Conservation (phyloP, 768 basidiomycete species). For the Amanita jacksonii region DNA sequence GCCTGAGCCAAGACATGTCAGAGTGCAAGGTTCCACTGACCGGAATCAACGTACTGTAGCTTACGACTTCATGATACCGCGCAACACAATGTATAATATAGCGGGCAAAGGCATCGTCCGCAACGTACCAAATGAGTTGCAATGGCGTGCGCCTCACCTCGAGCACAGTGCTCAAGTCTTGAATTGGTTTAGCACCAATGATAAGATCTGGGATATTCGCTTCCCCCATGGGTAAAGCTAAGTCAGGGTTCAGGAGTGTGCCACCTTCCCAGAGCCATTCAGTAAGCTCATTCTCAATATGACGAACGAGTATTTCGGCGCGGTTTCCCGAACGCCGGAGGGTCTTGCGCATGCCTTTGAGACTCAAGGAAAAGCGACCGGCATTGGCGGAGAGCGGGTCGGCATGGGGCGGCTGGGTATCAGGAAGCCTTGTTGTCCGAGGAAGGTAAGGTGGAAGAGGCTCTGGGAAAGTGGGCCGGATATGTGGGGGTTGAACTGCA, state of each 20-base stretch:
- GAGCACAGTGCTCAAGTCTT: slow-evolving; percentile 41
- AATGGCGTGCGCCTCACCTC: slow-evolving; percentile 60
- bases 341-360: slow-evolving; percentile 65
- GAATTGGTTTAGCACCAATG: slow-evolving; percentile 35
- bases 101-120: slow-evolving; percentile 63
- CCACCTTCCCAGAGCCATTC: slow-evolving; percentile 55
- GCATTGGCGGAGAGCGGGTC: slow-evolving; percentile 55
- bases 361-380: slow-evolving; percentile 65
- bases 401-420: slow-evolving; percentile 26
- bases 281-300: slow-evolving; percentile 54
- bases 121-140: slow-evolving; percentile 65
- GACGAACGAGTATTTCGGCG: slow-evolving; percentile 53
- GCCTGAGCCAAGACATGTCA: slow-evolving; percentile 25
- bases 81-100: slow-evolving; percentile 81
- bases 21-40: neutral
- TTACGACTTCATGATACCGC: slow-evolving; percentile 69
- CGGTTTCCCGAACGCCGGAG: slow-evolving; percentile 53
- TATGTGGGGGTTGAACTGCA: slow-evolving; percentile 30
- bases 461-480: slow-evolving; percentile 58
- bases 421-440: slow-evolving; percentile 46
- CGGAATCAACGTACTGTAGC: slow-evolving; percentile 60
- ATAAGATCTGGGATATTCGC: slow-evolving; percentile 14
- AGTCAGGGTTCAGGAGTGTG: slow-evolving; percentile 44
- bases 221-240: slow-evolving; percentile 1
- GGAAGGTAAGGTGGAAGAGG: slow-evolving; percentile 66